Evolutionary conservation across 306 rosid genomes (phyloP).

Genomic region (Citrullus mucosospermus): DNA sequence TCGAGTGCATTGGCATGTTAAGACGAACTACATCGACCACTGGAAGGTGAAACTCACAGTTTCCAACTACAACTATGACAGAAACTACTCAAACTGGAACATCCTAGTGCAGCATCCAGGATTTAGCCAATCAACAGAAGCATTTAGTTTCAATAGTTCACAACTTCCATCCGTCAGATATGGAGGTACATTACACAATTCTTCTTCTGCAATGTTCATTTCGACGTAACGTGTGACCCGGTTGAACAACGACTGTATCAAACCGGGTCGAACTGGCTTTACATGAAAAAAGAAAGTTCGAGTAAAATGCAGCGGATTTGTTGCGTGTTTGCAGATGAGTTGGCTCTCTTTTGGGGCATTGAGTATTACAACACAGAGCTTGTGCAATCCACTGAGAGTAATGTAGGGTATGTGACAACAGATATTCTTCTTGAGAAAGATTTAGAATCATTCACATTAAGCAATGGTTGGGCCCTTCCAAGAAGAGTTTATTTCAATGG

Average conservation of each 20-base stretch:
- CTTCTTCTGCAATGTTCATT: not conserved
- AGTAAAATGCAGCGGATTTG: not conserved
- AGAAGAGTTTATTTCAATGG: constrained; percentile 72
- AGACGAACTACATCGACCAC: constrained; percentile 42
- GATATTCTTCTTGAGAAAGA: constrained; percentile 51
- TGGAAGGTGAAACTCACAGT: constrained; percentile 80
- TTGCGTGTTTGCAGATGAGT: constrained; percentile 44
- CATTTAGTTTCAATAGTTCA: constrained; percentile 54
- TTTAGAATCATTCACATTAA: constrained; percentile 37
- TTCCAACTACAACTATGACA: constrained; percentile 47
- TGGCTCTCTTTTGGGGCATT: constrained; percentile 67
- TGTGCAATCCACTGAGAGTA: constrained; percentile 19
- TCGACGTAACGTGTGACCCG: not conserved
- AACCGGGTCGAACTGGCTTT: not conserved
- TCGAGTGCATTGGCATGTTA: constrained; percentile 75
- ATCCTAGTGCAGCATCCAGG: constrained; percentile 67
- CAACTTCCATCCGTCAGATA: constrained; percentile 34
- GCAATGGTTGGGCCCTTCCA: constrained; percentile 71
- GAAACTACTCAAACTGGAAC: constrained; percentile 63
- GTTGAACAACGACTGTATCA: not conserved
- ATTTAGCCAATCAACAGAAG: constrained; percentile 23
- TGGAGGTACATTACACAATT: constrained; percentile 28
- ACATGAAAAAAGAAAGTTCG: not conserved
- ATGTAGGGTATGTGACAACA: constrained; percentile 38
- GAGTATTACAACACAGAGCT: constrained; percentile 41